phyloP scores from a whole-genome alignment of 306 rosid species.

The Begonia fuchsioides region DNA sequence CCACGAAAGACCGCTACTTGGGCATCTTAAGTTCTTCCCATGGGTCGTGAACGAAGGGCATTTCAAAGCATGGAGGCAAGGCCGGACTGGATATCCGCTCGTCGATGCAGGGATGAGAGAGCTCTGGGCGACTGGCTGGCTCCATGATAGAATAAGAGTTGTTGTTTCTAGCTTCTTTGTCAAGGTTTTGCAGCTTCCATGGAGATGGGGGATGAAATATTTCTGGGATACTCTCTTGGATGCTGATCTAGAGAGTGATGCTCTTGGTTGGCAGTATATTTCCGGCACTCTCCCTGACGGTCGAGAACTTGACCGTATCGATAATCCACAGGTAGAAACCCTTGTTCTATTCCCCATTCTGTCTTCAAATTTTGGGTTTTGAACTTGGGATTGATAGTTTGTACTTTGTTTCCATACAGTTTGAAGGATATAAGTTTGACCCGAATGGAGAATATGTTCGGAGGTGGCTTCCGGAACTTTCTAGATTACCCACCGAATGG shows the following conservation, averaged over 20 bases:
- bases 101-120: slow-evolving; percentile 99
- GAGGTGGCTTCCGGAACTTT: slow-evolving; percentile 89
- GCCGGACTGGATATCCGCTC: slow-evolving; percentile 89
- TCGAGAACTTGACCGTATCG: slow-evolving; percentile 81
- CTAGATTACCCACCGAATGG: slow-evolving; percentile 87
- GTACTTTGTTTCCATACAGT: slow-evolving; percentile 35
- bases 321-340: slow-evolving; percentile 78
- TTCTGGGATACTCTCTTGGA: slow-evolving; percentile 98
- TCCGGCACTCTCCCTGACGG: slow-evolving; percentile 85
- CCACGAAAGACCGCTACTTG: slow-evolving; percentile 80
- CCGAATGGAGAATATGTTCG: slow-evolving; percentile 85
- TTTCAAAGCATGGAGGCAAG: slow-evolving; percentile 96
- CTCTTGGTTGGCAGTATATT: slow-evolving; percentile 97
- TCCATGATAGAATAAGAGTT: slow-evolving; percentile 85
- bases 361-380: slow-evolving; percentile 10
- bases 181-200: slow-evolving; percentile 92
- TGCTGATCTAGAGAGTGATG: slow-evolving; percentile 92
- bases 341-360: background rate
- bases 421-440: slow-evolving; percentile 75
- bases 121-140: slow-evolving; percentile 97
- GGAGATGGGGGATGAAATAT: slow-evolving; percentile 99
- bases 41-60: slow-evolving; percentile 61
- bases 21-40: slow-evolving; percentile 73
- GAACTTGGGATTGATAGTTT: slow-evolving; percentile 6
- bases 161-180: slow-evolving; percentile 93